A percentile compares a stretch with the other conserved stretches of the same genome.
Evolutionary conservation across 495 filamentous ascomycete genomes (phyloP).

Genomic region (Penicillium salamii): DNA sequence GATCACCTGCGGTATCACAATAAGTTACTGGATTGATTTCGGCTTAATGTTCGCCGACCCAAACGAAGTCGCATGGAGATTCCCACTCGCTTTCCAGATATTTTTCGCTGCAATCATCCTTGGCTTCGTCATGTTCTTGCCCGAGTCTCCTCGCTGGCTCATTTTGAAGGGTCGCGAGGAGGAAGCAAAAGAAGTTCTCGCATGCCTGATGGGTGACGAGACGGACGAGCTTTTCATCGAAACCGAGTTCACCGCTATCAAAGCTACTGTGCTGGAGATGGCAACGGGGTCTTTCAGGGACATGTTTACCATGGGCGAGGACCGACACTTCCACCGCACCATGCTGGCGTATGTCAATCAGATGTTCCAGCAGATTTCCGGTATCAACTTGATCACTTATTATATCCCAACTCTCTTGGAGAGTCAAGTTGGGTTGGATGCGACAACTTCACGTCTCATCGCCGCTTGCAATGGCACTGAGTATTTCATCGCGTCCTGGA

Average conservation of each 20-base stretch:
- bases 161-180: constrained; percentile 65
- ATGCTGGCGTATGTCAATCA: constrained; percentile 73
- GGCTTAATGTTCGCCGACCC: constrained; percentile 65
- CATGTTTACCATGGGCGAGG: constrained; percentile 67
- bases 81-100: constrained; percentile 72
- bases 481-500: constrained; percentile 71
- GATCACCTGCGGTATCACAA: constrained; percentile 68
- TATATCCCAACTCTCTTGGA: constrained; percentile 67
- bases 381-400: constrained; percentile 75
- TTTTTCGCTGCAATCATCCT: constrained; percentile 63
- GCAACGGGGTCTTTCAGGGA: constrained; percentile 62
- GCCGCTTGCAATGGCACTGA: constrained; percentile 71
- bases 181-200: constrained; percentile 62
- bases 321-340: constrained; percentile 73
- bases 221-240: constrained; percentile 53
- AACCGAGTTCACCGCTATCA: constrained; percentile 68
- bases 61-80: constrained; percentile 66
- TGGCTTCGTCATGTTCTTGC: constrained; percentile 59
- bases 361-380: constrained; percentile 74
- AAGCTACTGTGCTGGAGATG: constrained; percentile 72
- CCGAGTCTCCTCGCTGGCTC: constrained; percentile 74
- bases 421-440: constrained; percentile 51
- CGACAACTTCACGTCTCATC: constrained; percentile 61
- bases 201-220: constrained; percentile 54
- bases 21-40: constrained; percentile 76